Evolutionary conservation across 192 early-diverging fungal species (phyloP), one percentile per base, ranked within the genome.

Genomic region (Coemansia aciculifera): DNA sequence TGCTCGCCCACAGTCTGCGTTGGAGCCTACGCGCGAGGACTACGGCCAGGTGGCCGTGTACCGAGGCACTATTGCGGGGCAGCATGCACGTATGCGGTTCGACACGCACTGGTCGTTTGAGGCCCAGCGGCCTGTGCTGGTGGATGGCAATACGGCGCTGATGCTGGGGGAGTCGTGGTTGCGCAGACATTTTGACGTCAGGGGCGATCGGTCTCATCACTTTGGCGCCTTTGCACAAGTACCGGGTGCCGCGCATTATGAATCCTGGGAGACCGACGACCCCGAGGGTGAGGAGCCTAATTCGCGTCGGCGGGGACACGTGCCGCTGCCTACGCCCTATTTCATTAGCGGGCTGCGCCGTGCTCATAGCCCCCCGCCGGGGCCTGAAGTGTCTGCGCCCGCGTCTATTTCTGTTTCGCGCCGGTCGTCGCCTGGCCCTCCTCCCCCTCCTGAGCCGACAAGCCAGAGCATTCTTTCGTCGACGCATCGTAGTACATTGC

Each of bases 91-190:
- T 15, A 59, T 49, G 29, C 67, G 68, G 10, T 65, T 83, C 19
- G 81, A 83, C 66, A 75, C 62, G 40, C 52, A 66, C 19, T 74
- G 63, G 71, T 61, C 69, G 44, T 83, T 83, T 56, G 75, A 74
- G 42, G 76, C 81, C 10, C 46, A 77, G 15, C 36, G 65, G 0
- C 75, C 81, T 8, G 71, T 74, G 24, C 54, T 69, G 2, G 81
- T 83, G 49, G 68, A 71, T 48, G 81, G 68, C 36, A 77, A 78
- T 61, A 83, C 81, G 31, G 81, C 81, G 3, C 52, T 71, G 11
- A 77, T 83, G 64, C 63, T 83, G 38, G 73, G 62, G 62, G 68
- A 71, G 69, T 78, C 81, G 43, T 83, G 81, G 81, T 66, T 83
- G 61, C 52, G 66, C 3, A 44, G 69, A 40, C 81, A 83, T 37